Percentiles rank a stretch among this genome's conserved stretches.
phyloP scores from a whole-genome alignment of 371 early-diverging fungal genomes.

The Parasitella parasitica region DNA sequence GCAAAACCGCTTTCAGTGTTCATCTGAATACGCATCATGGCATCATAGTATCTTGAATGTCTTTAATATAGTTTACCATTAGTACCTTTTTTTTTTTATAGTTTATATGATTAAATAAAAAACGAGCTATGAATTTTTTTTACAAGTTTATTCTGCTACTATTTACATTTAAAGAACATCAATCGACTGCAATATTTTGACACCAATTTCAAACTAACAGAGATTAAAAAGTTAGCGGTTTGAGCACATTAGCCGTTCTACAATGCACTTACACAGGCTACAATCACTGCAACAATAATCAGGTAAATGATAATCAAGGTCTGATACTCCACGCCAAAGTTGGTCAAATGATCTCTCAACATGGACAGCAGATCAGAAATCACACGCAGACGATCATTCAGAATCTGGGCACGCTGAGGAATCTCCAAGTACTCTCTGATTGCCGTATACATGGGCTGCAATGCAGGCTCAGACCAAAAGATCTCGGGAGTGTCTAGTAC shows the following conservation, averaged over 20 bases:
- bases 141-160: no score
- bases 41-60: no score
- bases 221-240: not conserved
- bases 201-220: slow-evolving; percentile 50
- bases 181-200: slow-evolving; percentile 45
- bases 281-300: slow-evolving; percentile 60
- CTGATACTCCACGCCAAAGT: slow-evolving; percentile 63
- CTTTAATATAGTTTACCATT: no score
- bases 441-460: slow-evolving; percentile 55
- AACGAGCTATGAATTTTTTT: no score
- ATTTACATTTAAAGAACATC: slow-evolving; percentile 23
- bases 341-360: slow-evolving; percentile 74
- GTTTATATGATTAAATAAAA: no score
- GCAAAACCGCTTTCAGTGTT: no score
- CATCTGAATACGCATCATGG: no score
- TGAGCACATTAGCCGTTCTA: not conserved
- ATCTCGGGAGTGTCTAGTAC: slow-evolving; percentile 60
- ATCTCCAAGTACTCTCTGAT: slow-evolving; percentile 73
- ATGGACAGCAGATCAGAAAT: slow-evolving; percentile 83
- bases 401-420: slow-evolving; percentile 77
- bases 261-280: slow-evolving; percentile 55
- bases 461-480: slow-evolving; percentile 56
- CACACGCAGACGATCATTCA: slow-evolving; percentile 80
- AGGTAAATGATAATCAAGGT: slow-evolving; percentile 68
- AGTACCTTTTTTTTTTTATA: no score